Percentiles rank a stretch among this genome's conserved stretches.
Evolutionary conservation across 208 protist genomes (phyloP).

Genomic region (Herpetomonas tarakana): DNA sequence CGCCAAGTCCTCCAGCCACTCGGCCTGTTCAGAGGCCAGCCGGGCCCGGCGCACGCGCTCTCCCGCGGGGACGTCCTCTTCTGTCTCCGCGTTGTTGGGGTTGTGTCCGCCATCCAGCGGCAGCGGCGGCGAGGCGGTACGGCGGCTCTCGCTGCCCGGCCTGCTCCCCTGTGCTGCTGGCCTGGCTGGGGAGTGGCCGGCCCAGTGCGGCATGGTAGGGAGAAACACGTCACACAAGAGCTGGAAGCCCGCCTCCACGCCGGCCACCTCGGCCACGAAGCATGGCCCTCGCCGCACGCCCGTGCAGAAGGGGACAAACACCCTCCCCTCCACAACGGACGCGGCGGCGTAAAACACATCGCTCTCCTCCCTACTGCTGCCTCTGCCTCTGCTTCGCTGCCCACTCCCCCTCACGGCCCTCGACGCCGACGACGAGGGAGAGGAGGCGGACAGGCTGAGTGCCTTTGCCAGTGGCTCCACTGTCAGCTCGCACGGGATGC

Average conservation of each 20-base stretch:
- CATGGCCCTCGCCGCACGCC: not conserved
- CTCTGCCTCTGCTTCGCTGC: not conserved
- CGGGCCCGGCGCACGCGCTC: not conserved
- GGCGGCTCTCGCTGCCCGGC: too few species aligned
- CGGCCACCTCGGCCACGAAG: constrained; percentile 9
- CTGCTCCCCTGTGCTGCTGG: not conserved
- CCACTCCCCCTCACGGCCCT: not conserved
- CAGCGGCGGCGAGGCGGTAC: too few species aligned
- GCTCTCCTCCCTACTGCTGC: not conserved
- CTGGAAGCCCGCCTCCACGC: constrained; percentile 6
- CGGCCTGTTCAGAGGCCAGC: not conserved
- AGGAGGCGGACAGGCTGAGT: constrained; percentile 1
- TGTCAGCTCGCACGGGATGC: constrained; percentile 48
- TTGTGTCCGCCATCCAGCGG: not conserved
- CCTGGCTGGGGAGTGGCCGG: not conserved
- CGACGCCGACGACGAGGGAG: not conserved
- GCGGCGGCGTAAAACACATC: not conserved
- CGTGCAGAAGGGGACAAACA: constrained; percentile 2
- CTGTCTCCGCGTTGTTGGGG: not conserved
- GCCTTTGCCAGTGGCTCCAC: constrained; percentile 50
- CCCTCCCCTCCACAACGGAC: not conserved
- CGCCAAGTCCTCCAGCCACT: constrained; percentile 34
- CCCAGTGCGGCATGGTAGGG: constrained; percentile 10
- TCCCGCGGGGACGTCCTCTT: too few species aligned
- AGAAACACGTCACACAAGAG: constrained; percentile 21